Evolutionary conservation across 441 rosid species (phyloP), one percentile per base, ranked within the genome.

Genomic region (Capsella rubella): DNA sequence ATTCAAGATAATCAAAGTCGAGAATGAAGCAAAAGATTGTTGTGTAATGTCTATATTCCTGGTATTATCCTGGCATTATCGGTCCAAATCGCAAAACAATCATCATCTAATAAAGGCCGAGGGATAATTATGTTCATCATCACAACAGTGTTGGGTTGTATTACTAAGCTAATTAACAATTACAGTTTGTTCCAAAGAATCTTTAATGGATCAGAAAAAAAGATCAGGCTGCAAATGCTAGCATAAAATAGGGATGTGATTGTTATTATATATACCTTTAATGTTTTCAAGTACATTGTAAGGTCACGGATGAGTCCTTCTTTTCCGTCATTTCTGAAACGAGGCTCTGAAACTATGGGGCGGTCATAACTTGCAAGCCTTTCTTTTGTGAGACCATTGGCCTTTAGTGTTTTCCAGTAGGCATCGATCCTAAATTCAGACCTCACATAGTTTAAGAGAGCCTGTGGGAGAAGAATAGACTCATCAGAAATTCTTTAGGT

Each of bases 301-400:
- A 89, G 91, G 83, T 89, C 94, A 72, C 74, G 85, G 32, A 80
- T 75, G 72, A 89, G 89, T 77, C 90, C 90, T 63, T 82, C 90
- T 78, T 81, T 87, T 60, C 72, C 75, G 78, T 80, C 82, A 59
- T 60, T 71, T 59, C 72, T 79, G 82, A 89, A 87, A 78, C 60
- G 75, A 80, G 95, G 81, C 62, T 78, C 77, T 72, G 81, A 72
- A 21, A 72, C 11, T 45, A 78, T 78, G 42, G 81, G 34, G 10
- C 81, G 81, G 71, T 80, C 72, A 80, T 74, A 78, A 69, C 89
- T 87, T 67, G 86, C 85, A 72, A 87, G 88, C 82, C 82, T 83
- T 74, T 86, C 86, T 80, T 86, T 87, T 70, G 90, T 86, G 64
- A 87, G 73, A 70, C 92, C 92, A 74, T 80, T 78, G 47, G 79